Evolutionary conservation across 305 asterid species (phyloP), one percentile per base, ranked within the genome.

Genomic region (Petunia hybrid): DNA sequence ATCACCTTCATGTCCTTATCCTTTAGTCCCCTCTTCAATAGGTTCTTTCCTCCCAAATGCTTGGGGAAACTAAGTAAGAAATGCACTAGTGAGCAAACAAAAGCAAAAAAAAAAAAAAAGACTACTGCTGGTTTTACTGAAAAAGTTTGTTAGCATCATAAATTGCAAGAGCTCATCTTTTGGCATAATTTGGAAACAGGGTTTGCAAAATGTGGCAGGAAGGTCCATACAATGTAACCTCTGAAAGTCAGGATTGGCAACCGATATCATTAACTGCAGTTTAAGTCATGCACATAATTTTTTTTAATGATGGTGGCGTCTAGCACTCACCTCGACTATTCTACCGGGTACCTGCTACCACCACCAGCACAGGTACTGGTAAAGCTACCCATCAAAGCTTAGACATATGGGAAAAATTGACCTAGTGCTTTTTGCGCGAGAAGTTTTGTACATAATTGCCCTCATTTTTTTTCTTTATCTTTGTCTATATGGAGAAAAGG

Each of bases 1-100:
- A 70, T 60, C 5, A 70, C 42, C 60, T 45, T 22, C 46, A 70
- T 51, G 45, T 45, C 74, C 53, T 67, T 14, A 43, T 14, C 38
- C 14, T 40, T 9, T 68, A 16, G 41, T 69, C 41, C 53, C 59
- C 59, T 4, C 56, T 69, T 69, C 76, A 69, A 45, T 8, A 8
- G 59, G 57, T 43, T 45, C 41, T 43, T 68, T 68, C 56, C 56
- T 68, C 76, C 76, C 76, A 16, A 8, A 69, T 42, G 8, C 40
- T 43, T 69, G 76, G 76, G 55, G 8, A 69, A 57, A 22, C 35
- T 45, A 70, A 9, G 60, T 22, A 70, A 70, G 60, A 46, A 69
- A 70, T 5, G 46, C 1, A 70, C 60, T 5, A 70, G 60, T 31
- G 22, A 46, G 45, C 1, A 70, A 70, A 70, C 42, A 31, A 39